Conservation (phyloP, 2,329 filamentous ascomycete species). For the Xylariaceae sp. region DNA sequence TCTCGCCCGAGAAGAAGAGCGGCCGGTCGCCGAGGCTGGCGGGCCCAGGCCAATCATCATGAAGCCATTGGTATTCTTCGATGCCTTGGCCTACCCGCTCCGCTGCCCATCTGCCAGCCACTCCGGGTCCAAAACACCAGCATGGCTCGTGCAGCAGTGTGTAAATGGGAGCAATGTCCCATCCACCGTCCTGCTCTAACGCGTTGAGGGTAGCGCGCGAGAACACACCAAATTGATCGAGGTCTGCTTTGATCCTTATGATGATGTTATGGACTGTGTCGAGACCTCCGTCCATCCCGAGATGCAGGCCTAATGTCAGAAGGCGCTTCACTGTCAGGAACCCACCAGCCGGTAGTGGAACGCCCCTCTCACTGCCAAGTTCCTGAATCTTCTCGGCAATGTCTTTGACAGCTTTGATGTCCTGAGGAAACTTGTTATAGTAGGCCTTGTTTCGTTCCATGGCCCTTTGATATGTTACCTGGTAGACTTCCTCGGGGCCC, state of each 20-base stretch:
- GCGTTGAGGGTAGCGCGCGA: conserved; percentile 72
- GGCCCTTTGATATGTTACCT: conserved; percentile 72
- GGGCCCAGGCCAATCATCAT: conserved; percentile 47
- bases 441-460: conserved; percentile 77
- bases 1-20: conserved; percentile 87
- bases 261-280: conserved; percentile 78
- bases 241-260: conserved; percentile 72
- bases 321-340: conserved; percentile 75
- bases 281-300: conserved; percentile 81
- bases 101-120: conserved; percentile 77
- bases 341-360: conserved; percentile 75
- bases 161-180: conserved; percentile 83
- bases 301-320: conserved; percentile 76
- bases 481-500: conserved; percentile 77
- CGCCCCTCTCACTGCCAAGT: conserved; percentile 53
- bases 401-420: conserved; percentile 70
- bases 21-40: conserved; percentile 53
- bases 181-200: conserved; percentile 71
- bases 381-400: conserved; percentile 70
- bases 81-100: conserved; percentile 63
- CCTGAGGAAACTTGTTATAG: conserved; percentile 85
- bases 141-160: conserved; percentile 86
- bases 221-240: conserved; percentile 78
- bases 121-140: conserved; percentile 74
- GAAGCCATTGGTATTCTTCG: conserved; percentile 59